phyloP scores from a whole-genome alignment of 2,329 filamentous ascomycete genomes.

The Dactylellina cionopaga region DNA sequence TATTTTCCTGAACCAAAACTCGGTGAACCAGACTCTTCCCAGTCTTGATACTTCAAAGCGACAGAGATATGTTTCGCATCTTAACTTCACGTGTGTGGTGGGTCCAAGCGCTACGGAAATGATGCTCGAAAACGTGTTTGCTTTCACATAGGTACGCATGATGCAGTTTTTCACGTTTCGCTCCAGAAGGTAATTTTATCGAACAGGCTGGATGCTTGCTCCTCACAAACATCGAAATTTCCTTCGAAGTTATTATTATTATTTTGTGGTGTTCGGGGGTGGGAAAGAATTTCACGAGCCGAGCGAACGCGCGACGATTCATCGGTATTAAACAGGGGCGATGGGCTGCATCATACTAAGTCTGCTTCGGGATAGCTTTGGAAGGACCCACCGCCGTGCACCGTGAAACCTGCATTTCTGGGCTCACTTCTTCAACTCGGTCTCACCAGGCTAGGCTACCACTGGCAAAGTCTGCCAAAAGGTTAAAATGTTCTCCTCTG shows the following conservation, averaged over 20 bases:
- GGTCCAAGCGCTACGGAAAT: constrained; percentile 52
- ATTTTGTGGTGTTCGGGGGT: not conserved
- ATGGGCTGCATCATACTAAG: constrained; percentile 50
- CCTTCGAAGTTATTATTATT: not conserved
- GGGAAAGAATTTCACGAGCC: constrained; percentile 15
- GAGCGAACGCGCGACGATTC: constrained; percentile 22
- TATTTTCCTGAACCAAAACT: too few relatives aligned
- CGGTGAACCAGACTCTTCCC: constrained; percentile 36
- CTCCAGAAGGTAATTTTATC: constrained; percentile 24
- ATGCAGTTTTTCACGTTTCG: not conserved
- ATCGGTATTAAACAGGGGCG: constrained; percentile 52
- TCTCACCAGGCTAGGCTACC: constrained; percentile 42
- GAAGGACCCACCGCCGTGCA: constrained; percentile 38
- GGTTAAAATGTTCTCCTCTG: not conserved
- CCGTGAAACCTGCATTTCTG: constrained; percentile 44
- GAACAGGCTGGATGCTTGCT: constrained; percentile 45
- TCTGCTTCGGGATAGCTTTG: constrained; percentile 36
- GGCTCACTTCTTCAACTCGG: constrained; percentile 22
- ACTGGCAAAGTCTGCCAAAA: constrained; percentile 14
- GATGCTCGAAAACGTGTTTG: constrained; percentile 48
- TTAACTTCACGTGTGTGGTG: constrained; percentile 48
- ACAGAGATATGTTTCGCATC: constrained; percentile 32
- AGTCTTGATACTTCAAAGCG: constrained; percentile 35
- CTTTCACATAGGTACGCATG: constrained; percentile 22
- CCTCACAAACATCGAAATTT: constrained; percentile 28